Base-by-base conservation (phyloP, 352 stramenopile genomes). In the Thalassiosira mediterranea region DNA sequence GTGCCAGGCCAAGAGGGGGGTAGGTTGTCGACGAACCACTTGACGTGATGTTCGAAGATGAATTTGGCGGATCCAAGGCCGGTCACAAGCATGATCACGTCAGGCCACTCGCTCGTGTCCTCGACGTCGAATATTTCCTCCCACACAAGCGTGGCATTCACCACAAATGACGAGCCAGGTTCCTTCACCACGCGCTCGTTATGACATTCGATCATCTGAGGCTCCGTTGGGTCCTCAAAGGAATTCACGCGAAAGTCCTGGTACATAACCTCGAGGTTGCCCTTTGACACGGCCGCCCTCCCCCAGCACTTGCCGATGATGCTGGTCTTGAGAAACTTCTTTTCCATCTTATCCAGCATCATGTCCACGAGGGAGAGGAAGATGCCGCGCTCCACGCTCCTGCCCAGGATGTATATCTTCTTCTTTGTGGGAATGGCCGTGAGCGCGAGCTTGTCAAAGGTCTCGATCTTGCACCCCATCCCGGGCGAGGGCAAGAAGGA, bases 351-450 rank as follows among this genome's bases (percentile, higher is more conserved):
- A 11, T 47, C 40, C 11, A 81, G 29, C 4, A 76, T 11, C 3
- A 81, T 29, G 49, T 81, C 72, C 7, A 66, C 72, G 0, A 81
- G 44, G 3, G 63, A 61, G 11, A 81, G 37, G 40, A 81, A 81
- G 11, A 81, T 40, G 0, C 72, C 72, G 10, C 63, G 56, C 17
- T 81, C 57, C 38, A 54, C 67, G 40, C 72, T 81, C 38, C 38
- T 72, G 73, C 29, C 70, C 31, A 82, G 80, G 82, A 80, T 86
- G 73, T 71, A 88, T 49, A 65, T 89, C 38, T 34, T 83, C 60
- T 62, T 89, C 67, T 64, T 87, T 52, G 66, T 69, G 38, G 11
- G 61, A 19, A 76, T 19, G 7, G 60, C 46, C 10, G 38, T 17
- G 46, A 81, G 23, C n/a, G 66, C 72, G 21, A 57, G 1, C 4